Evolutionary conservation across 192 early-diverging fungal genomes (phyloP).

Genomic region (Gigaspora rosea): DNA sequence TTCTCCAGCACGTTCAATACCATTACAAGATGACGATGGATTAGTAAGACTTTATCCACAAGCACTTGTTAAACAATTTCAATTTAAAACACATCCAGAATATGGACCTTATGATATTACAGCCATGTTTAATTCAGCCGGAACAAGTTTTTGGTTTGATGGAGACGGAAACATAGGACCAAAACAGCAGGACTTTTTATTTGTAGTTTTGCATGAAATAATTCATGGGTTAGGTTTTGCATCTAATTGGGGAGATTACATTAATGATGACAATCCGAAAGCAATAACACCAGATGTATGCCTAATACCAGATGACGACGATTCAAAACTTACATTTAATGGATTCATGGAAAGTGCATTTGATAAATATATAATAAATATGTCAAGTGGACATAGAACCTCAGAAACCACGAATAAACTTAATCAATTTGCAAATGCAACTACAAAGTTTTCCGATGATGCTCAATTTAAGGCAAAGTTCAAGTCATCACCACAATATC

Average conservation of each 20-base stretch:
- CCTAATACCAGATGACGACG: not conserved
- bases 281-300: not conserved
- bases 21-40: constrained; percentile 42
- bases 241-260: constrained; percentile 37
- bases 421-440: not conserved
- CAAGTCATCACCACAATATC: not conserved
- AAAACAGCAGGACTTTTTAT: constrained; percentile 43
- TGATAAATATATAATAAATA: constrained; percentile 37
- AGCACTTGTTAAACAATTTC: constrained; percentile 45
- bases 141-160: constrained; percentile 39
- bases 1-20: constrained; percentile 39
- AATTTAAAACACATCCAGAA: constrained; percentile 28
- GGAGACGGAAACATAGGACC: constrained; percentile 18
- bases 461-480: not conserved
- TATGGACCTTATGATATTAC: constrained; percentile 42
- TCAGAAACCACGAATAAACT: not conserved
- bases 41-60: constrained; percentile 48
- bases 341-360: constrained; percentile 38
- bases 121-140: constrained; percentile 39
- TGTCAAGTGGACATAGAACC: not conserved
- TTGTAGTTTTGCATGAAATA: constrained; percentile 42
- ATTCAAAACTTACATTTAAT: not conserved
- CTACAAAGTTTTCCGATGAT: not conserved
- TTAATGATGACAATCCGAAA: not conserved
- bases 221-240: constrained; percentile 49